A percentile compares a stretch with the other conserved stretches of the same genome.
phyloP scores from a whole-genome alignment of 345 rosid species.

The Streptanthus diversifolius region DNA sequence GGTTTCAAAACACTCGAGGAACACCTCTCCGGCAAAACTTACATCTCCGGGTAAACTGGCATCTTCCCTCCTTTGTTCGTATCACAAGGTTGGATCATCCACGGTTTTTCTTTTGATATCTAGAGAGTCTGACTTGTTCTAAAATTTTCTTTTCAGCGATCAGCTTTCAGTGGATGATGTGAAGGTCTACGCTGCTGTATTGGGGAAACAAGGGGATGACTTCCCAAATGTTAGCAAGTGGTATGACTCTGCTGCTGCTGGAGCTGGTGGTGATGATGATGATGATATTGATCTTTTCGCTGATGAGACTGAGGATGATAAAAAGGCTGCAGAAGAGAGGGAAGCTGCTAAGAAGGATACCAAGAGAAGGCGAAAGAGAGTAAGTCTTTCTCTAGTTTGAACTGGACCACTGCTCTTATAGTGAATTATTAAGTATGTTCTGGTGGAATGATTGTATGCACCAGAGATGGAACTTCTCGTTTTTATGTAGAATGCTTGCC shows the following conservation, averaged over 20 bases:
- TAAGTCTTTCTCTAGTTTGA: constrained; percentile 23
- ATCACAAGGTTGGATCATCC: not conserved
- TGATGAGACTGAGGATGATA: constrained; percentile 90
- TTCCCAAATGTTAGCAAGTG: constrained; percentile 72
- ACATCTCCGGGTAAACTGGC: constrained; percentile 53
- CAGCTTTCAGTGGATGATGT: constrained; percentile 61
- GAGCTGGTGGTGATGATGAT: constrained; percentile 44
- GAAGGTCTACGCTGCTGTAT: constrained; percentile 74
- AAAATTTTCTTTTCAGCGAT: constrained; percentile 28
- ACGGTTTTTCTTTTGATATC: not conserved
- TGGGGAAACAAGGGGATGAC: constrained; percentile 48
- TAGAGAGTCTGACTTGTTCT: not conserved
- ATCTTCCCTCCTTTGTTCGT: not conserved
- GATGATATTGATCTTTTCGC: constrained; percentile 86
- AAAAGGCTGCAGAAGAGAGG: constrained; percentile 82
- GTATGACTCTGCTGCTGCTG: constrained; percentile 42
- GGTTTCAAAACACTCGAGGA: constrained; percentile 74
- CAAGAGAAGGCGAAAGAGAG: constrained; percentile 65
- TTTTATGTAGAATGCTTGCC: not conserved
- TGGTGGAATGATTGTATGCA: not conserved
- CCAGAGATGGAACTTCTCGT: too few species aligned
- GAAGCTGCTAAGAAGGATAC: constrained; percentile 64
- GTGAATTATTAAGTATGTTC: not conserved
- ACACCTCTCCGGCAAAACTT: constrained; percentile 63
- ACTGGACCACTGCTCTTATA: not conserved